Base-by-base conservation (phyloP, 176 grass and related monocot genomes). In the Avena atlantica region DNA sequence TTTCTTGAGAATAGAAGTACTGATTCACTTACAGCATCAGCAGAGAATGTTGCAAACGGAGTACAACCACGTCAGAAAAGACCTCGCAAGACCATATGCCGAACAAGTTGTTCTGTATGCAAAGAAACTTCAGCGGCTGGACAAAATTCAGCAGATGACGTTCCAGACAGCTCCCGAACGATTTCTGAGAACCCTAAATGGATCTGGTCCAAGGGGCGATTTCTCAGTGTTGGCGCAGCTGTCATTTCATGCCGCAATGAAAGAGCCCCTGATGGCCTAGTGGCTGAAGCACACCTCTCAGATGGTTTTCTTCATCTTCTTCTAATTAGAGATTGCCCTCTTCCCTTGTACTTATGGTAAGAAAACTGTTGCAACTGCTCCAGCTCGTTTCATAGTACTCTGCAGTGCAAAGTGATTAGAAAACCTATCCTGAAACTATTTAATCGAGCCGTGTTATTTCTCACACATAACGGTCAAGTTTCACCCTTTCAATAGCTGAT, bases 241-340 rank as follows among this genome's bases (percentile, higher is more conserved):
- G 83, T 94, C 64, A 98, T 98, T 89, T 95, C 93, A 56, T 96
- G 96, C 60, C 89, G 96, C 86, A 98, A 98, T 74, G 96, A 98
- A 91, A 91, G 85, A 90, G 92, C 96, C 48, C 96, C 96, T 70
- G 92, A 92, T 86, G 93, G 96, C 67, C 86, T 96, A 24, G 96
- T 96, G 25, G 90, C 93, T 88, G 93, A 98, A 25, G 96, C 96
- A 74, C 93, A 98, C 82, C 85, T 98, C 20, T 89, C 96, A 19
- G 93, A 98, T 84, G 96, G 96, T 56, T 96, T 94, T 89, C 94
- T 98, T 85, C 93, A 94, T 92, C 93, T 98, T 73, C 88, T 98
- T 66, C 91, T 98, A 42, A 82, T 98, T 73, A 92, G 91, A 95
- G 90, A 96, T 86, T 98, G 96, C 65, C 87, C 93, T 86, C 92